A percentile compares a stretch with the other conserved stretches of the same genome.
phyloP scores from a whole-genome alignment of 2,329 filamentous ascomycete species.

The Didymella exigua region DNA sequence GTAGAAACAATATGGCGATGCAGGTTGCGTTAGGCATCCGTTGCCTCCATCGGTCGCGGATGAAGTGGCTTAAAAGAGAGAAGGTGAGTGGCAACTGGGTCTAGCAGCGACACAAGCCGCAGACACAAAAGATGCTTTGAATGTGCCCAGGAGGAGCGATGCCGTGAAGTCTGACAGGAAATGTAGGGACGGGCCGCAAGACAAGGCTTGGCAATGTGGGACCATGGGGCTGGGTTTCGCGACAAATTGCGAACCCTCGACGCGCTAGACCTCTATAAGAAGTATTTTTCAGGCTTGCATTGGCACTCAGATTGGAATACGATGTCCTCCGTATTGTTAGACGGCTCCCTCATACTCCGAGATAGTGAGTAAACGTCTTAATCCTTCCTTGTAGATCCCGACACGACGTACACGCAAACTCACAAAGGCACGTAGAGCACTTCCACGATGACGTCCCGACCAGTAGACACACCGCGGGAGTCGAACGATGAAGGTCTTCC shows the following conservation, averaged over 20 bases:
- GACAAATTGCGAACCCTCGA: slow-evolving; percentile 15
- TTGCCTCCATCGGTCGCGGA: too few relatives aligned
- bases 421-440: neutral
- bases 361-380: neutral
- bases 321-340: neutral
- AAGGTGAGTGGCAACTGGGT: neutral
- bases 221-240: slow-evolving; percentile 1
- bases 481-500: slow-evolving; percentile 28
- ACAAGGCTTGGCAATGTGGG: slow-evolving; percentile 4
- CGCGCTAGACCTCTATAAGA: slow-evolving; percentile 5
- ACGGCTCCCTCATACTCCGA: neutral
- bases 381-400: neutral
- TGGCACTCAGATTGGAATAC: neutral
- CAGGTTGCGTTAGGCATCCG: too few relatives aligned
- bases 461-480: slow-evolving; percentile 11
- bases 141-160: neutral
- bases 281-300: slow-evolving; percentile 11
- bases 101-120: too few relatives aligned
- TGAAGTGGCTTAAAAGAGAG: neutral
- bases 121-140: too few relatives aligned
- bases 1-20: neutral
- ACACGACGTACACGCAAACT: neutral
- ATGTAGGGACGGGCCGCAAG: neutral
- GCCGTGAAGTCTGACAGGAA: neutral
- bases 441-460: slow-evolving; percentile 13